A percentile compares a stretch with the other conserved stretches of the same genome.
Evolutionary conservation across 108 stramenopile genomes (phyloP).

Genomic region (Cyclotella sp.): DNA sequence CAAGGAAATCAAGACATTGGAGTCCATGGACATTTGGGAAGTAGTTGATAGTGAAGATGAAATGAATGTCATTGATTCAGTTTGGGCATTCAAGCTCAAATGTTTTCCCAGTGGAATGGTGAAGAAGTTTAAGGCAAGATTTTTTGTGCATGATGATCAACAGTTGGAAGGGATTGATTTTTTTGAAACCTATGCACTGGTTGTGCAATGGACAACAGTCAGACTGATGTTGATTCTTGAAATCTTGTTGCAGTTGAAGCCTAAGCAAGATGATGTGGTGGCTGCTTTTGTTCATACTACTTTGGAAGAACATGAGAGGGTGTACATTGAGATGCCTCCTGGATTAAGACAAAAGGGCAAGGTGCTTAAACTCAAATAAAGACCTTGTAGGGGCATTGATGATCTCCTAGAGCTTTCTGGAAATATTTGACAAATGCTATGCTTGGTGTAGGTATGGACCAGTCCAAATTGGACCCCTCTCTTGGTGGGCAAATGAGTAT

Average conservation of each 20-base stretch:
- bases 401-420: background rate
- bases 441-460: background rate
- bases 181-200: slow-evolving; percentile 25
- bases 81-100: no score
- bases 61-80: no score
- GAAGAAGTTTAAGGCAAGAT: background rate
- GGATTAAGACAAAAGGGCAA: background rate
- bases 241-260: background rate
- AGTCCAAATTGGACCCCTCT: background rate
- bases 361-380: slow-evolving; percentile 1
- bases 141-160: no score
- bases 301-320: background rate
- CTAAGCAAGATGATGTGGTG: slow-evolving; percentile 7
- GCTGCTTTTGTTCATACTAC: slow-evolving; percentile 6
- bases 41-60: slow-evolving; percentile 19
- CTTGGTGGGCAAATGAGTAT: background rate
- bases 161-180: no score
- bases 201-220: background rate
- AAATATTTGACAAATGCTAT: background rate
- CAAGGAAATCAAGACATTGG: slow-evolving; percentile 32
- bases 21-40: slow-evolving; percentile 41
- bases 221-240: slow-evolving; percentile 1
- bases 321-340: background rate
- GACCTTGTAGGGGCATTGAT: background rate
- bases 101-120: no score